Base-by-base conservation (phyloP, 345 rosid genomes). In the Diplotaxis tenuifolia region DNA sequence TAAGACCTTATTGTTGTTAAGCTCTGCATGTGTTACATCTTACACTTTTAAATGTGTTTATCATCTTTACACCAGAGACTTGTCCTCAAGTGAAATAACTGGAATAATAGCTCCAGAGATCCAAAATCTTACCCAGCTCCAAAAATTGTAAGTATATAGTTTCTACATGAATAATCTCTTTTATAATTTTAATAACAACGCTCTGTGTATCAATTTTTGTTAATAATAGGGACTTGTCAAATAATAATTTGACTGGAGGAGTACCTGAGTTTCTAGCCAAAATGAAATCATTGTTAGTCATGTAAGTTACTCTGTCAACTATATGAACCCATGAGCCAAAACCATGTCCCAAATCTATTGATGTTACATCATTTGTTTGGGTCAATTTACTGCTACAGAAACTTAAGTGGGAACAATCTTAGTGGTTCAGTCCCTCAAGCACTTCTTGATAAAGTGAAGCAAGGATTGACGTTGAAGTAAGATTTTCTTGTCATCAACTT, bases 151-250 rank as follows among this genome's bases (percentile, higher is more conserved):
- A 81, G 89, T 78, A 28, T 4, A 2, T 11, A 16, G 7, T 1
- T 60, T 7, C 45, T 25, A n/a, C n/a, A n/a, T n/a, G n/a, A n/a
- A n/a, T n/a, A n/a, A n/a, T n/a, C n/a, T n/a, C n/a, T n/a, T n/a
- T n/a, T n/a, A n/a, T n/a, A n/a, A n/a, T n/a, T n/a, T 25, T 25
- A 28, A 28, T 28, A 28, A 72, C 1, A 58, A 18, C 23, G 8
- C 61, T 67, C 53, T 67, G 67, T 67, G 25, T 69, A 12, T 68
- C 18, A 61, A 69, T 6, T 38, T 55, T 32, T 56, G 16, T 7
- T 18, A 19, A 36, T 57, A 19, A 1, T 76, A 90, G 96, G 81
- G 93, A 88, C 76, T 80, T 88, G 16, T 90, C 93, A 4, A 77
- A 73, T 54, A 87, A 85, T 60, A 78, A 42, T 53, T 62, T 87